A percentile compares a stretch with the other conserved stretches of the same genome.
Evolutionary conservation across 2,329 filamentous ascomycete species (phyloP).

Genomic region (Trichoderma gracile): DNA sequence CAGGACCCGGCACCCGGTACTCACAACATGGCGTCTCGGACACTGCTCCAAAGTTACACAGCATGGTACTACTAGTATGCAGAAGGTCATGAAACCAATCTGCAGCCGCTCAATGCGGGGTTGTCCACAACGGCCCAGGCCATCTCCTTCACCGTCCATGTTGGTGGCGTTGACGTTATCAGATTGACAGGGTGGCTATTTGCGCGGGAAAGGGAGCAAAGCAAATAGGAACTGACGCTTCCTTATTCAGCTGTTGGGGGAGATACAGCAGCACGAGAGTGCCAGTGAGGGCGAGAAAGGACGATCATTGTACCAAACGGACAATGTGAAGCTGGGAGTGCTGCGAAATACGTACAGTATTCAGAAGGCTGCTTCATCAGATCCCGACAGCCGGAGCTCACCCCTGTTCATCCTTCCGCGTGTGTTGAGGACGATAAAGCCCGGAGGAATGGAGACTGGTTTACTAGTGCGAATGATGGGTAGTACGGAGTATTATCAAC

Average conservation of each 20-base stretch:
- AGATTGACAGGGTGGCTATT: background rate
- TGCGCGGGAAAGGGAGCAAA: background rate
- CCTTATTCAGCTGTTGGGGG: background rate
- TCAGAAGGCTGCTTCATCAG: background rate
- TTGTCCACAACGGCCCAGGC: background rate
- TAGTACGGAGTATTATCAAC: constrained; percentile 11
- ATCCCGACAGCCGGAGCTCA: constrained; percentile 8
- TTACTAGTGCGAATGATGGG: background rate
- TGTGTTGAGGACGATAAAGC: background rate
- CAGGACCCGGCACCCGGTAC: constrained; percentile 23
- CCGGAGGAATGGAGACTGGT: background rate
- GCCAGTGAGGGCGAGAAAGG: background rate
- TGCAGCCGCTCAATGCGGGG: constrained; percentile 20
- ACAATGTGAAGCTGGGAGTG: background rate
- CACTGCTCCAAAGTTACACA: constrained; percentile 14
- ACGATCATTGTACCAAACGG: background rate
- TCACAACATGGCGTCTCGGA: constrained; percentile 10
- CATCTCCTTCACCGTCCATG: background rate
- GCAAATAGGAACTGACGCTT: background rate
- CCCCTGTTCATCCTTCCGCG: background rate
- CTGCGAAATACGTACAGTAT: background rate
- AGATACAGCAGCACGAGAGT: background rate
- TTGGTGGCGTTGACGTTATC: background rate
- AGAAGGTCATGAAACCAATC: constrained; percentile 6
- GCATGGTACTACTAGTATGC: constrained; percentile 12